These are phyloP conservation scores for Inga oerstediana DNA, from an alignment of 306 rosid species.

Conservation along the genomic window DNA sequence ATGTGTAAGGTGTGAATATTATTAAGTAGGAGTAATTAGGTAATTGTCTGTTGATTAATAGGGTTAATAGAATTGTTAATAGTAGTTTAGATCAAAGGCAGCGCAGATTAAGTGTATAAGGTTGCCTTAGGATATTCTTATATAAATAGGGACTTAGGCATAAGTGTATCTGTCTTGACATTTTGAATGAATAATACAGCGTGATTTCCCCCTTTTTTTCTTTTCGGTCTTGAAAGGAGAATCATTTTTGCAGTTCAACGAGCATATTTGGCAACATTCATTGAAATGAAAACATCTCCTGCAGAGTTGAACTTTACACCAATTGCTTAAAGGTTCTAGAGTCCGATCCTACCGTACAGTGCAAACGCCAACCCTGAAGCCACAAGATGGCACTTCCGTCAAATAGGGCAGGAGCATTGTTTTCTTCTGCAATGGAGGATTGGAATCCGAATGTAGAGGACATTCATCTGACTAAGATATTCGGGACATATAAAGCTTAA, in stretches of 20 bases:
- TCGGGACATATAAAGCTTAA: not conserved
- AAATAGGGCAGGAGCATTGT: constrained; percentile 65
- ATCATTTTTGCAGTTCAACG: constrained; percentile 37
- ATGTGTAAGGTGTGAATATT: too few species aligned
- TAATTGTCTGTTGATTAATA: too few species aligned
- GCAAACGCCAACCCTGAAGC: constrained; percentile 52
- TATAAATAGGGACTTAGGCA: too few species aligned
- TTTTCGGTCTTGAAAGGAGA: not conserved
- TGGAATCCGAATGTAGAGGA: not conserved
- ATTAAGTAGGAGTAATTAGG: too few species aligned
- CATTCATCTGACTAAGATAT: constrained; percentile 14
- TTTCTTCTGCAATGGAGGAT: constrained; percentile 40
- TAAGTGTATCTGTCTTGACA: too few species aligned
- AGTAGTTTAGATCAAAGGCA: too few species aligned
- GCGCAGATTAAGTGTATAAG: too few species aligned
- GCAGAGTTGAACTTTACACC: constrained; percentile 72
- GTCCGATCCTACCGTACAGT: constrained; percentile 47
- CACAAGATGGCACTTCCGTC: constrained; percentile 64
- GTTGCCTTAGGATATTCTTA: too few species aligned
- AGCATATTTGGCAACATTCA: constrained; percentile 57
- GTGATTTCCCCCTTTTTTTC: not conserved
- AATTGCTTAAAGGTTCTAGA: constrained; percentile 65
- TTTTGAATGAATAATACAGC: too few species aligned
- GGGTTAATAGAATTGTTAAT: too few species aligned
- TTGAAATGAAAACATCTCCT: constrained; percentile 49